Conservation (phyloP, 2,329 filamentous ascomycete species). For the Gremmenia infestans region DNA sequence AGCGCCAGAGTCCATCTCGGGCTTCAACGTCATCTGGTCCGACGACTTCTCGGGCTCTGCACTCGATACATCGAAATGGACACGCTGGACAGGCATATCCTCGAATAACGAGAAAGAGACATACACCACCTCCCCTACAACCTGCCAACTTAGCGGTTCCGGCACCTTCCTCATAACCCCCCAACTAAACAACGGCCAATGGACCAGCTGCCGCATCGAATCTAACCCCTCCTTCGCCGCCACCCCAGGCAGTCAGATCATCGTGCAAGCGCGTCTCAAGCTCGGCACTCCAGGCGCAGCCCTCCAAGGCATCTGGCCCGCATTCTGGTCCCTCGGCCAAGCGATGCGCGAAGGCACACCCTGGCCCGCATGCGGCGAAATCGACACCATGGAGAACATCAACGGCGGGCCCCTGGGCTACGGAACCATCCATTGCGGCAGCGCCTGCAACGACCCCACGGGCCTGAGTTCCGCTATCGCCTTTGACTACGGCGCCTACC, state of each 20-base stretch:
- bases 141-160: slow-evolving; percentile 13
- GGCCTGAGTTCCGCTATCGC: slow-evolving; percentile 8
- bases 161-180: slow-evolving; percentile 19
- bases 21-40: slow-evolving; percentile 19
- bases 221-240: slow-evolving; percentile 10
- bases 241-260: slow-evolving; percentile 13
- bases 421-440: slow-evolving; percentile 20
- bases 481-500: slow-evolving; percentile 15
- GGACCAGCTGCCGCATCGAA: slow-evolving; percentile 26
- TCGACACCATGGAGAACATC: slow-evolving; percentile 24
- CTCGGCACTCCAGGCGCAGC: slow-evolving; percentile 11
- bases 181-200: slow-evolving; percentile 9
- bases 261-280: slow-evolving; percentile 19
- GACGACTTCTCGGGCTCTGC: slow-evolving; percentile 14
- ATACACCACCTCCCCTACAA: slow-evolving; percentile 12
- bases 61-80: slow-evolving; percentile 17
- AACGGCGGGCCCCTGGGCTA: slow-evolving; percentile 12
- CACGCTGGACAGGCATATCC: slow-evolving; percentile 8
- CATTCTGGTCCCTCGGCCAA: slow-evolving; percentile 21
- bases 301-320: slow-evolving; percentile 24
- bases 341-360: slow-evolving; percentile 9
- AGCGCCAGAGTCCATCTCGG: background rate
- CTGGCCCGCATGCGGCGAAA: slow-evolving; percentile 23
- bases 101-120: slow-evolving; percentile 22
- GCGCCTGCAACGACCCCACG: slow-evolving; percentile 12